phyloP scores from a whole-genome alignment of 331 rosid genomes.

The Rhamnella rubrinervis region DNA sequence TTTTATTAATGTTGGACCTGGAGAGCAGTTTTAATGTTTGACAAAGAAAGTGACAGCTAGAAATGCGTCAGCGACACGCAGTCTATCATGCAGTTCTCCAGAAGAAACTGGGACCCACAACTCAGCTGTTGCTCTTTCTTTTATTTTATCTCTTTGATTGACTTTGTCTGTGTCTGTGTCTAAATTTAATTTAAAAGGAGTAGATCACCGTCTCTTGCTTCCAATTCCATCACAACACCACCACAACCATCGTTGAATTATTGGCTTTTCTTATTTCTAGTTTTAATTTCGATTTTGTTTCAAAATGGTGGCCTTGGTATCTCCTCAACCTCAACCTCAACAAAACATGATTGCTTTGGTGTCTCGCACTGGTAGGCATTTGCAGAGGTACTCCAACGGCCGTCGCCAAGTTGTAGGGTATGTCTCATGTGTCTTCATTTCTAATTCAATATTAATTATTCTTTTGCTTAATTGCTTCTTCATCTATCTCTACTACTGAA shows the following conservation, averaged over 20 bases:
- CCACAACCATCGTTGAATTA: too few relatives aligned
- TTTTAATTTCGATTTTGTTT: too few relatives aligned
- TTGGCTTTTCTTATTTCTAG: too few relatives aligned
- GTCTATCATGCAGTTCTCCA: not conserved
- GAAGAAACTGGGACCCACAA: not conserved
- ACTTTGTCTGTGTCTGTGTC: not conserved
- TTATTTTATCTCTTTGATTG: not conserved
- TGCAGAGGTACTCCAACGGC: conserved; percentile 80
- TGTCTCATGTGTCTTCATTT: conserved; percentile 46
- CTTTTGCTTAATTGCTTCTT: not conserved
- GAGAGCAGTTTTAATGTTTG: too few relatives aligned
- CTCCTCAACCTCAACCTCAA: conserved; percentile 35
- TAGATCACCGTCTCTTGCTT: not conserved
- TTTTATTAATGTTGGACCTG: too few relatives aligned
- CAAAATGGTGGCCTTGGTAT: conserved; percentile 63
- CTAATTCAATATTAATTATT: not conserved
- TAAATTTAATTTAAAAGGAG: conserved; percentile 4
- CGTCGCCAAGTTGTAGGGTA: conserved; percentile 99
- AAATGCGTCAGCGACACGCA: conserved; percentile 16
- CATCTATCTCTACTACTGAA: too few relatives aligned
- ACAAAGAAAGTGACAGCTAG: not conserved
- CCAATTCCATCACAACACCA: too few relatives aligned
- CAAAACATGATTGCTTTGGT: conserved; percentile 71
- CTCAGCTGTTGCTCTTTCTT: not conserved
- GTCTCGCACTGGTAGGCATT: conserved; percentile 86